Evolutionary conservation across 352 stramenopile genomes (phyloP), one percentile per base, ranked within the genome.

Genomic region (Elongisporangium undulatum): DNA sequence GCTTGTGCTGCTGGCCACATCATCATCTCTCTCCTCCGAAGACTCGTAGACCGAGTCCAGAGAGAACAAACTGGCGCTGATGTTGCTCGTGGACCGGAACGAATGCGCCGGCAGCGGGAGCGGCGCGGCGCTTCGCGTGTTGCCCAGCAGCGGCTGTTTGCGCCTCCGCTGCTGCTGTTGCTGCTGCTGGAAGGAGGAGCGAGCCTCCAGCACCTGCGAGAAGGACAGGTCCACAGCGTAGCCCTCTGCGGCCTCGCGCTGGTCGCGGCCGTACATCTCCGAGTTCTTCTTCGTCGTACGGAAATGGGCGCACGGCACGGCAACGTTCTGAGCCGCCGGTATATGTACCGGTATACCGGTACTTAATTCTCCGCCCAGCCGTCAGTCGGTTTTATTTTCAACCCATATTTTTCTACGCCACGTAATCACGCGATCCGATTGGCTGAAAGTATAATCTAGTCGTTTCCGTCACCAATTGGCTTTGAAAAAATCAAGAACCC

Each of bases 191-290:
- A 77, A 65, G 22, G 71, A 80, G 55, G 75, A 89, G 20, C 77
- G 77, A 20, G 68, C 79, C 64, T 92, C 83, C 16, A 92, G 68
- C 61, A 92, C 84, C 67, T 92, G 83, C 58, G 83, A 92, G 65
- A 90, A 92, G 24, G 76, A 89, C 61, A 92, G 64, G 69, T 92
- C 83, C n/a, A 82, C 67, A 53, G 59, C 68, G 57, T 56, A 67
- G 39, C 63, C 73, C 38, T 73, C 67, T 23, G 53, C 55, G 45
- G 21, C 21, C n/a, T 71, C 66, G 23, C 58, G 69, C 48, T 65
- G 56, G 58, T 82, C 75, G 53, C 62, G 54, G 24, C 51, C 55
- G 63, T 82, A 79, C 76, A 86, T 83, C 51, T n/a, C 21, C 38
- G 53, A 13, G 10, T 16, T 45, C 34, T 45, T 45, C 34, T 45